Evolutionary conservation across 2,329 filamentous ascomycete species (phyloP), one percentile per base, ranked within the genome.

Genomic region (Aspergillus sojae): DNA sequence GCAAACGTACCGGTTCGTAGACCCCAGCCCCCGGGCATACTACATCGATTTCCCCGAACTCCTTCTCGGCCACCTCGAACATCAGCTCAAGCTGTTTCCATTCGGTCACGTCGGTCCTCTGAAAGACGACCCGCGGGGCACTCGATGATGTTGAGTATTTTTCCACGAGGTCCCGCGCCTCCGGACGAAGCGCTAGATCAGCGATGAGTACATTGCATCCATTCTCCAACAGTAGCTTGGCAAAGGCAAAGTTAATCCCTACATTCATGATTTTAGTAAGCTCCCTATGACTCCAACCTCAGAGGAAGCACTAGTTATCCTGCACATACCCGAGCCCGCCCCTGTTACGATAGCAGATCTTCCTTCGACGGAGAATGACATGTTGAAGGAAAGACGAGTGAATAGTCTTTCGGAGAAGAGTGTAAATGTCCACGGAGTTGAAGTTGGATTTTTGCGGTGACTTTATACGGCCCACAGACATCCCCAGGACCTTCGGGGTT

Each of bases 261-360:
- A 61, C 11, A 28, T 21, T 21, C 26, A 7, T 26, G 6, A 14
- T 19, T 57, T 57, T 62, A 62, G 54, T 58, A 55, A 45, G 30
- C 21, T 14, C 10, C 6, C 10, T 53, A 5, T 58, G 39, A 9
- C 39, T n/a, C 16, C 6, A 19, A 41, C 23, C 46, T 32, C 53
- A 46, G 36, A 11, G 19, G 52, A 39, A 23, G n/a, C 48, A 46
- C 14, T 32, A 19, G n/a, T 1, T 26, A 45, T 36, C 34, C 41
- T 57, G 19, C 55, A 71, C 73, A 64, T 72, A 81, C 84, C 84
- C 54, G 83, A 85, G 30, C 84, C 84, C 45, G 82, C 84, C 36
- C 84, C 84, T 12, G 84, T 86, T 34, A 86, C 75, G 54, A 86
- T 83, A 14, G 84, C 84, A 14, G 82, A 80, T 69, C 81, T 83